These are phyloP conservation scores for Orbilia javanica DNA, from an alignment of 2,329 filamentous ascomycete genomes.

Conservation along the genomic window DNA sequence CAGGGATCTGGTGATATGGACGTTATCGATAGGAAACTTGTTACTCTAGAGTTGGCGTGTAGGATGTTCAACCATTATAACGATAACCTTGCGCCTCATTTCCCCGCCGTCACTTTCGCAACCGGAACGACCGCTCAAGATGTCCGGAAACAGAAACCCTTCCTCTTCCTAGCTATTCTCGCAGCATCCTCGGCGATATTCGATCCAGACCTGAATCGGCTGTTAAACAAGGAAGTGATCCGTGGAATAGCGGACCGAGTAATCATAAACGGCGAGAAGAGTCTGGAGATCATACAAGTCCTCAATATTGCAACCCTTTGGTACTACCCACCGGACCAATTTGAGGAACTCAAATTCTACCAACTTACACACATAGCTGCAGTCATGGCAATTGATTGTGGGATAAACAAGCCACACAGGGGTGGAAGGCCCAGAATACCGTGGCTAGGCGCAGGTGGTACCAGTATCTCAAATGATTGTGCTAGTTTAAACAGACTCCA, in stretches of 20 bases:
- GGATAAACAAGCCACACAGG: constrained; percentile 57
- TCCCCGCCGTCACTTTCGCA: constrained; percentile 62
- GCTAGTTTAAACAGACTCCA: constrained; percentile 35
- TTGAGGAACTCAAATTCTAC: constrained; percentile 62
- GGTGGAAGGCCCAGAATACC: constrained; percentile 40
- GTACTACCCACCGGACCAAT: constrained; percentile 62
- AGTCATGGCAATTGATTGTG: constrained; percentile 62
- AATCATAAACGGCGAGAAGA: constrained; percentile 62
- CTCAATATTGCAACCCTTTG: constrained; percentile 60
- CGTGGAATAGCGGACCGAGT: constrained; percentile 60
- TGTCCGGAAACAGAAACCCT: constrained; percentile 61
- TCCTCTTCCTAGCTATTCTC: constrained; percentile 62
- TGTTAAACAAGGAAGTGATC: constrained; percentile 61
- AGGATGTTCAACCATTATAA: constrained; percentile 65
- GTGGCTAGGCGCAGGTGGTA: constrained; percentile 13
- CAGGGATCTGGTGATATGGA: constrained; percentile 63
- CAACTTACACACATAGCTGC: constrained; percentile 62
- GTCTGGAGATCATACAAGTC: constrained; percentile 61
- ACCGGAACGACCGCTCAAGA: constrained; percentile 59
- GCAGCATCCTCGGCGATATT: constrained; percentile 60
- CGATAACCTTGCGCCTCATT: constrained; percentile 60
- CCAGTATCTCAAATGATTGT: constrained; percentile 21
- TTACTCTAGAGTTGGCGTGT: constrained; percentile 70
- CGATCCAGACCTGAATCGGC: constrained; percentile 59
- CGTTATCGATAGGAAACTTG: constrained; percentile 68